Evolutionary conservation across 202 grass and related monocot genomes (phyloP).

Genomic region (Panicum virgatum): DNA sequence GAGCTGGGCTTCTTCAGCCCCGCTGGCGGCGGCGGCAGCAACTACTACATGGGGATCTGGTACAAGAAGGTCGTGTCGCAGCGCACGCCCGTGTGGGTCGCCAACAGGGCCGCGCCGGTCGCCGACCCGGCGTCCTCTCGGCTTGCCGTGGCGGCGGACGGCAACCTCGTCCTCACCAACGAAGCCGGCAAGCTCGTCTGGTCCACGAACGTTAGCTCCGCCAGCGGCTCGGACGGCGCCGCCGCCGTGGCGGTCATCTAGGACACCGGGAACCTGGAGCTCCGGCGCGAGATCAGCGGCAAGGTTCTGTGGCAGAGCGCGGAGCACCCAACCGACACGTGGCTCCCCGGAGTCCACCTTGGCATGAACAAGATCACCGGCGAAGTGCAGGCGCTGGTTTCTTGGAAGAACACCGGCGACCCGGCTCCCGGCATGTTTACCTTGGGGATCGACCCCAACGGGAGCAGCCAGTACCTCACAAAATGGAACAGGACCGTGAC

Average conservation of each 20-base stretch:
- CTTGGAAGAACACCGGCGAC: slow-evolving; percentile 45
- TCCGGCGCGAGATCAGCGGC: slow-evolving; percentile 17
- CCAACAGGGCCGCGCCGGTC: slow-evolving; percentile 48
- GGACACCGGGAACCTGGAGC: slow-evolving; percentile 47
- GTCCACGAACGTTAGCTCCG: slow-evolving; percentile 44
- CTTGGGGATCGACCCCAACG: slow-evolving; percentile 38
- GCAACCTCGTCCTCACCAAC: slow-evolving; percentile 61
- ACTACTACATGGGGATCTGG: slow-evolving; percentile 64
- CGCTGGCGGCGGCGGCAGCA: neutral
- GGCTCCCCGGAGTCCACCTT: slow-evolving; percentile 47
- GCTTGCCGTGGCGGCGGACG: slow-evolving; percentile 43
- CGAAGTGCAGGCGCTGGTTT: slow-evolving; percentile 21
- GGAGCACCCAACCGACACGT: slow-evolving; percentile 48
- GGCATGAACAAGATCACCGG: slow-evolving; percentile 42
- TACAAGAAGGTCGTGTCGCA: slow-evolving; percentile 48
- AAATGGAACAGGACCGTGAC: slow-evolving; percentile 30
- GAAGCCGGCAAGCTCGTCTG: slow-evolving; percentile 38
- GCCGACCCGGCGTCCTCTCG: slow-evolving; percentile 8
- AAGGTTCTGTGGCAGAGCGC: slow-evolving; percentile 52
- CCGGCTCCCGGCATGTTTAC: slow-evolving; percentile 42
- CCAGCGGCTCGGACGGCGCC: neutral
- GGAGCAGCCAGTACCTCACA: slow-evolving; percentile 39
- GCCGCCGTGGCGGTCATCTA: slow-evolving; percentile 31
- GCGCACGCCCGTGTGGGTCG: slow-evolving; percentile 47
- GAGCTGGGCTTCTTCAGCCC: slow-evolving; percentile 55